Evolutionary conservation across 2,329 filamentous ascomycete species (phyloP), one percentile per base, ranked within the genome.

Genomic region (Cytospora piceicola): DNA sequence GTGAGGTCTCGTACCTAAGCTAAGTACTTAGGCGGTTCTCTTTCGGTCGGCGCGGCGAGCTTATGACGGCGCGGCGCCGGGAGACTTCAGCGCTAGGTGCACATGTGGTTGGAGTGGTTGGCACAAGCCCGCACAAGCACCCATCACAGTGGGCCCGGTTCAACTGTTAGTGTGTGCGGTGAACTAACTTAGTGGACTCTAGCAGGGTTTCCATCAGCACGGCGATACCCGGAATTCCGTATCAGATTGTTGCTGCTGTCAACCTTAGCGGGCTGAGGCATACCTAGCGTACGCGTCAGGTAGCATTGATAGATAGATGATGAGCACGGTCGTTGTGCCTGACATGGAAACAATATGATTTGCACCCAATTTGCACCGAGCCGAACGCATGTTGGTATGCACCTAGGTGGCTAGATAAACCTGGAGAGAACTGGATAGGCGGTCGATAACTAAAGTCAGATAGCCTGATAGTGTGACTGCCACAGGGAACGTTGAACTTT

Each of bases 401-500:
- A n/a, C n/a, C n/a, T 22, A 8, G 9, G 20, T 22, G 9, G 7
- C 39, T 20, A 42, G 15, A 17, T 42, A 17, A 22, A 46, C 42
- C 20, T 46, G 20, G 8, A 46, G 42, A 46, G 20, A n/a, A 5
- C 24, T n/a, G 24, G n/a, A 9, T 4, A 14, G 4, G 2, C n/a
- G 46, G 46, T 24, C 46, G 24, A 49, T n/a, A 42, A 20, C 20
- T 24, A 14, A 22, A 11, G 46, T 8, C 22, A 24, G 46, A 49
- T 24, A 24, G n/a, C n/a, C 14, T 42, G 39, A n/a, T 17, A 42
- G 15, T 49, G 46, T n/a, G 20, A 46, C 42, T 57, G 60, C 42
- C 61, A 63, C 61, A 57, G 42, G 53, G 30, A 63, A 57, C 29
- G 52, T 32, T 42, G 17, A 17, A 42, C 39, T 51, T 36, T 55